Percentiles rank a stretch among this genome's conserved stretches.
Conservation (phyloP, 2,329 filamentous ascomycete species). For the Phaeosphaeriaceae sp. region DNA sequence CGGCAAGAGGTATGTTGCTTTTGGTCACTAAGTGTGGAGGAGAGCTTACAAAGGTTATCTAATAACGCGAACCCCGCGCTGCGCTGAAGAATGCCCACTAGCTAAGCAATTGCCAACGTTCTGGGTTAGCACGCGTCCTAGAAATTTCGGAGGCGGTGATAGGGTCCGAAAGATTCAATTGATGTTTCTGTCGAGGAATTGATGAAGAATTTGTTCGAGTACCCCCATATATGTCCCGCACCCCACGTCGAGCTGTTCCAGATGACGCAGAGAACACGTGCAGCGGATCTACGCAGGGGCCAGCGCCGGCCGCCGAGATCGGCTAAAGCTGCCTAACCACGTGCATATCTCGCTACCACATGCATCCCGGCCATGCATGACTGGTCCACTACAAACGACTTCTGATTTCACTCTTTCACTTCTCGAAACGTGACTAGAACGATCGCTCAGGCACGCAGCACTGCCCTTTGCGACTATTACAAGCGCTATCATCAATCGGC, state of each 20-base stretch:
- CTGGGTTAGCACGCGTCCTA: constrained; percentile 10
- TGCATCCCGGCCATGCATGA: not conserved
- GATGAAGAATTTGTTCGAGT: not conserved
- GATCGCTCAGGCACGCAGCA: not conserved
- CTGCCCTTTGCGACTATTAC: not conserved
- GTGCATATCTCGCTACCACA: not conserved
- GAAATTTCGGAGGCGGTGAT: not conserved
- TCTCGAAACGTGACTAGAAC: no score
- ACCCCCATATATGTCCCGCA: constrained; percentile 12
- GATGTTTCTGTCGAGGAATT: not conserved
- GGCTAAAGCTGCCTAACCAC: constrained; percentile 3
- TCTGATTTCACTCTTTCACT: not conserved
- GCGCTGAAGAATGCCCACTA: constrained; percentile 14
- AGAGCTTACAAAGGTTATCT: constrained; percentile 24
- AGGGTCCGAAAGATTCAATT: constrained; percentile 3
- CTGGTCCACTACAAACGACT: no score
- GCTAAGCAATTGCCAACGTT: constrained; percentile 8
- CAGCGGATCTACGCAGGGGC: constrained; percentile 1
- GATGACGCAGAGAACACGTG: constrained; percentile 3
- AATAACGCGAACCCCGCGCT: constrained; percentile 18
- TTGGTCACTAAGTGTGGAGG: constrained; percentile 14
- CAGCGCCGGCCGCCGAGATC: not conserved
- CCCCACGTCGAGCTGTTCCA: constrained; percentile 12
- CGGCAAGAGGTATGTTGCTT: constrained; percentile 23
- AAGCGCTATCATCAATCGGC: not conserved